These are phyloP conservation scores for Spizellomyces sp. DNA, from an alignment of 192 early-diverging fungal genomes.

Conservation along the genomic window DNA sequence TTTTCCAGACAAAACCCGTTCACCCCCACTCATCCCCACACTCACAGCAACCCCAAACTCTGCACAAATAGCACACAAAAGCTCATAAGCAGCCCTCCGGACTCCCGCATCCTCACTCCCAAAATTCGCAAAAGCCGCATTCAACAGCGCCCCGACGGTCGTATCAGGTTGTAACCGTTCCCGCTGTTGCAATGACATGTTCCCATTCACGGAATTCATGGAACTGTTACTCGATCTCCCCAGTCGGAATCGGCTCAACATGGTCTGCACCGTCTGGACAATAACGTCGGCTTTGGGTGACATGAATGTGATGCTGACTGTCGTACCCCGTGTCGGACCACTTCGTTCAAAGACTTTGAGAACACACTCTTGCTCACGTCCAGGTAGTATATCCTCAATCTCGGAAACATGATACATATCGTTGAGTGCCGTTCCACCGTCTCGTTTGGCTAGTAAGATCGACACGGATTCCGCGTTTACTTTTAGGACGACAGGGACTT, in stretches of 20 bases:
- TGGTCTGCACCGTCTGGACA: constrained; percentile 14
- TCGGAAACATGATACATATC: constrained; percentile 88
- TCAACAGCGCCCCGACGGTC: constrained; percentile 89
- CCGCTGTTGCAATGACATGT: background rate
- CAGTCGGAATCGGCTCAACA: constrained; percentile 13
- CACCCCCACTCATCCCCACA: constrained; percentile 72
- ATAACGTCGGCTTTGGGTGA: constrained; percentile 23
- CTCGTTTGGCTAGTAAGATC: constrained; percentile 41
- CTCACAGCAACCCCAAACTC: constrained; percentile 82
- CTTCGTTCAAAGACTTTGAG: constrained; percentile 35
- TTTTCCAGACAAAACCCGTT: constrained; percentile 7
- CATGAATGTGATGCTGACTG: constrained; percentile 11
- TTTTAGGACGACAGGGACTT: constrained; percentile 78
- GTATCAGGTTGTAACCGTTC: constrained; percentile 74
- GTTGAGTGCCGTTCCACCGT: constrained; percentile 49
- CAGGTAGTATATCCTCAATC: constrained; percentile 69
- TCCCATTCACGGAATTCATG: background rate
- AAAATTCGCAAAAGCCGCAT: constrained; percentile 89
- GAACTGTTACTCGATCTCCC: background rate
- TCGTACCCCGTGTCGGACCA: background rate
- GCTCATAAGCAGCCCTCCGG: constrained; percentile 84
- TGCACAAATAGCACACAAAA: constrained; percentile 80
- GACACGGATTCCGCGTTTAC: constrained; percentile 82
- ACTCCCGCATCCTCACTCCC: constrained; percentile 80
- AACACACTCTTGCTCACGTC: constrained; percentile 18